Evolutionary conservation across 768 basidiomycete species (phyloP), one percentile per base, ranked within the genome.

Genomic region (Rhodotorula paludigena): DNA sequence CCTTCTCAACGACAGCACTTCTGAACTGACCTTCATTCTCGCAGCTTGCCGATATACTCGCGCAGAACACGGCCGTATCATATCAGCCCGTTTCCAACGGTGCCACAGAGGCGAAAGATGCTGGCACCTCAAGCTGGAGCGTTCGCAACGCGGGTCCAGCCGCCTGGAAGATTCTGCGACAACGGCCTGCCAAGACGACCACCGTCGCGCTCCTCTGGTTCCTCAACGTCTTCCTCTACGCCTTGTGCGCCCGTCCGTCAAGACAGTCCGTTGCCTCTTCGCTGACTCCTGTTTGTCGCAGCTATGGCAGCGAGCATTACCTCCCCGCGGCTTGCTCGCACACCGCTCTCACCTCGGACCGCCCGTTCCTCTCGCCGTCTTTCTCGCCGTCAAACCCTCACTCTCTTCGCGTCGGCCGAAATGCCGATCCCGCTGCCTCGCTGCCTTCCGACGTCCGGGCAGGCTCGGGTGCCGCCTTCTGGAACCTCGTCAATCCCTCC

Each of bases 31-130:
- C n/a, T n/a, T n/a, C n/a, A n/a, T n/a, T 3, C 25, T 16, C 32
- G 55, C 58, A 92, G 88, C 82, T 94, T 51, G 88, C 89, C 64
- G 90, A 99, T 77, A 82, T 98, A 16, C 80, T 96, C 30, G 84
- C 85, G 14, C 90, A 90, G 42, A 79, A 85, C 2, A 83, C 80
- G 57, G 77, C 86, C 9, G 80, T 82, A 3, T 84, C 87, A 21
- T 74, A 81, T 3, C 74, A 81, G 45, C 74, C 81, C 60, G 67
- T 77, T 75, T 18, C 71, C 75, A 64, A 49, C 71, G 78, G 32
- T 81, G 81, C 75, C 68, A 72, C 52, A 67, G 74, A 66, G 61
- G 68, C n/a, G n/a, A n/a, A n/a, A n/a, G n/a, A n/a, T n/a, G n/a
- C n/a, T n/a, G n/a, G n/a, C n/a, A n/a, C n/a, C n/a, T n/a, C n/a